Evolutionary conservation across 805 yeast genomes (phyloP), one percentile per base, ranked within the genome.

Genomic region (Candida ulmi): DNA sequence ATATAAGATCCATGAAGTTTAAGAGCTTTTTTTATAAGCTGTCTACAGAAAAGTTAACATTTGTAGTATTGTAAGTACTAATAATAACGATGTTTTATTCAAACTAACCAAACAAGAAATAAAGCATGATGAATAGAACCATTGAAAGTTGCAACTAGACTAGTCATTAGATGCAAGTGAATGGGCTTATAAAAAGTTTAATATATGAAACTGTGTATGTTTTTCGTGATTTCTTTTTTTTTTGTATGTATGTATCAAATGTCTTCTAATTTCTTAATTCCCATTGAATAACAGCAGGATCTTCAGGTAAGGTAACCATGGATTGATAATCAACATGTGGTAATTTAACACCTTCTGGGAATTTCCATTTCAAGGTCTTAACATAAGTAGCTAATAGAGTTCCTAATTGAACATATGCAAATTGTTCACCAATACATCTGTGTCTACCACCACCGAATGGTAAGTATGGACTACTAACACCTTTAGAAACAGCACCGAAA

Each of bases 371-470:
- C 60, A 85, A 66, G 45, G 83, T 79, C 63, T 81, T 83, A 26
- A 91, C 73, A 60, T 71, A 85, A 15, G 88, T 76, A 29, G 86
- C 66, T 57, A 93, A 69, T 44, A 93, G 71, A 36, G 93, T 80
- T 36, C 96, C 96, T 49, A 93, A 75, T 71, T 93, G 99, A 50
- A 83, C 80, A 63, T 81, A 87, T 19, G 99, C 99, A 68, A 93
- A 93, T 62, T 91, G 98, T 67, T 93, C 99, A 61, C 99, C 99
- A 57, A 93, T 91, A 69, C 99, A 93, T 70, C 99, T 84, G 65
- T 93, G 99, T 74, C 99, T 85, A 51, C 99, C 99, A 64, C 98
- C 99, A 53, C 99, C 99, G 57, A 93, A 93, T 40, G 99, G 99
- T 61, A 93, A 77, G 67, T 88, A 93, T 43, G 98, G 96, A 32